Percentiles rank a stretch among this genome's conserved stretches.
phyloP scores from a whole-genome alignment of 2,329 filamentous ascomycete genomes.

The Ceratocystis huliohia region DNA sequence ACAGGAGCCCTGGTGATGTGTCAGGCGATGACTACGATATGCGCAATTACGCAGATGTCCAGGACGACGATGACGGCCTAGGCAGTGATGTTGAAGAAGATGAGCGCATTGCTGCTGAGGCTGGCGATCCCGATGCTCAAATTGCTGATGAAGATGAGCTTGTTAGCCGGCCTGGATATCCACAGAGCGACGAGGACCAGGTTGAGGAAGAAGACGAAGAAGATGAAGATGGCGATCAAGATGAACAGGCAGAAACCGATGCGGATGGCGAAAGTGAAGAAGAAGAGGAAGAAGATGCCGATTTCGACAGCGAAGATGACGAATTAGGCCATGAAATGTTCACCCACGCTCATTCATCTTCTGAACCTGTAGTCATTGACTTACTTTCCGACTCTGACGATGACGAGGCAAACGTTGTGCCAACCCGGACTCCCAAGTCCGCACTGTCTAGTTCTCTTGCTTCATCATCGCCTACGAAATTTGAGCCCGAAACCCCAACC shows the following conservation, averaged over 20 bases:
- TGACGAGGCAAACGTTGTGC: not conserved
- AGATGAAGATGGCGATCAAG: slow-evolving; percentile 6
- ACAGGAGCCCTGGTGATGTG: slow-evolving; percentile 24
- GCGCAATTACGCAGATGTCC: slow-evolving; percentile 24
- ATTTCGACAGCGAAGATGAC: slow-evolving; percentile 1
- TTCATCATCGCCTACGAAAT: not conserved
- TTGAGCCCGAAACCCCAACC: not conserved
- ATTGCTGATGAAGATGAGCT: slow-evolving; percentile 17
- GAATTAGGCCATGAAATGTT: slow-evolving; percentile 10
- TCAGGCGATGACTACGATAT: slow-evolving; percentile 25
- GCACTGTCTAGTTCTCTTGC: not conserved
- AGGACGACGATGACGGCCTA: slow-evolving; percentile 22
- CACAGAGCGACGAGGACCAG: slow-evolving; percentile 13
- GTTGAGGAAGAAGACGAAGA: slow-evolving; percentile 14
- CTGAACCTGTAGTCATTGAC: slow-evolving; percentile 35
- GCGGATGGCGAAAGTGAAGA: slow-evolving; percentile 16
- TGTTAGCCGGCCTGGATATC: slow-evolving; percentile 1
- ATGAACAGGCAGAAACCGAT: slow-evolving; percentile 14
- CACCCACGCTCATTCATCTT: slow-evolving; percentile 20
- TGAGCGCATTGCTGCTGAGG: slow-evolving; percentile 10
- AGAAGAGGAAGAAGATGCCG: slow-evolving; percentile 19
- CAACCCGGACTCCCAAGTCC: not conserved
- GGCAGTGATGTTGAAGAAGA: slow-evolving; percentile 16
- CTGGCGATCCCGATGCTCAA: slow-evolving; percentile 12
- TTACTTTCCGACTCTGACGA: slow-evolving; percentile 36